Evolutionary conservation across 2,329 filamentous ascomycete species (phyloP).

Genomic region (Colletotrichum sojae): DNA sequence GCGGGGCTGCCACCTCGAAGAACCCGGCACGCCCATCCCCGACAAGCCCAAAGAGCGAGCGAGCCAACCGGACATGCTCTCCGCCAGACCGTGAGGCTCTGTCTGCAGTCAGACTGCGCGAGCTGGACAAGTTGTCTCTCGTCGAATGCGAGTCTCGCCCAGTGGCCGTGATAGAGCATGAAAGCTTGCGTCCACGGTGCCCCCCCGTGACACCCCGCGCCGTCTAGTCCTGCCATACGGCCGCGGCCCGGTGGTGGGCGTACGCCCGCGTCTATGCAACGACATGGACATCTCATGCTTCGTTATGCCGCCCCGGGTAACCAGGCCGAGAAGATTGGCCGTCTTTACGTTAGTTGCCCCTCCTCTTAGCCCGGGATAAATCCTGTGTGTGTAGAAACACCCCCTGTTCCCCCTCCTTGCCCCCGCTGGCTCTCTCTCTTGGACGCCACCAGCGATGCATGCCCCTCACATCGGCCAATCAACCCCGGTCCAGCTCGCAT

Average conservation of each 20-base stretch:
- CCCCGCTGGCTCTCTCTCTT: neutral
- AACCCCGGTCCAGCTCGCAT: neutral
- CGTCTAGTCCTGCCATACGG: neutral
- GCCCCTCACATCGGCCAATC: constrained; percentile 13
- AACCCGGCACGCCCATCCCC: constrained; percentile 1
- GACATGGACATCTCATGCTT: no score
- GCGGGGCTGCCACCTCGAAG: neutral
- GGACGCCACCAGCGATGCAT: constrained; percentile 4
- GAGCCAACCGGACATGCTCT: neutral
- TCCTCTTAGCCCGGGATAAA: no score
- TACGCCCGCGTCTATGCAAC: no score
- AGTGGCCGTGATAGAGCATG: neutral
- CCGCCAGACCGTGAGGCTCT: constrained; percentile 21
- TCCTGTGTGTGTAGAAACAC: neutral
- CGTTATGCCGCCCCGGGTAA: no score
- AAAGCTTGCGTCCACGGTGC: neutral
- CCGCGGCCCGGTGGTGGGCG: no score
- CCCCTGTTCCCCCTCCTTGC: neutral
- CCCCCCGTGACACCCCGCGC: neutral
- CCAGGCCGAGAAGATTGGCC: no score
- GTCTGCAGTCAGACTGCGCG: constrained; percentile 3
- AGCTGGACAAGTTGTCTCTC: neutral
- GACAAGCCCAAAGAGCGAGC: neutral
- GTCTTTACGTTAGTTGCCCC: no score
- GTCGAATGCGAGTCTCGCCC: neutral